Base-by-base conservation (phyloP, 441 rosid genomes). In the Monsonia emarginata region DNA sequence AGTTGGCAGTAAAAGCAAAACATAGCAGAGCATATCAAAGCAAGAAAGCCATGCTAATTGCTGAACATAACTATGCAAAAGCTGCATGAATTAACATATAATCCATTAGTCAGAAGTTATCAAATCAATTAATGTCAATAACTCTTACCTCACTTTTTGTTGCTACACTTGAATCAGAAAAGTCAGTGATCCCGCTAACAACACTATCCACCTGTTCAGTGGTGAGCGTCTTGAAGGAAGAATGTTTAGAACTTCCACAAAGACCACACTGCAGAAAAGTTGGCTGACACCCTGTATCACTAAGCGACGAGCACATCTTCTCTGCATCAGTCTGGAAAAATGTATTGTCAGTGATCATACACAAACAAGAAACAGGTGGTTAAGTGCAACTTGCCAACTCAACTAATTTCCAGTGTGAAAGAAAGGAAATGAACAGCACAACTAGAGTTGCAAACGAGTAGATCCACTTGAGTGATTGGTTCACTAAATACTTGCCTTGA, bases 251-350 rank as follows among this genome's bases (percentile, higher is more conserved):
- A 74, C 76, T 84, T 65, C 82, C 78, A 73, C 88, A 86, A 34
- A 74, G 57, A 79, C 72, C 76, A 75, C 90, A 80, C 54, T 83
- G 76, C 67, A 74, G 56, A 59, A 81, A 71, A 64, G 72, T 64
- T 56, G 63, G 40, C 19, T 62, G 78, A 76, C 80, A 71, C 1
- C 74, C 66, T 63, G 73, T 58, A 4, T 74, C 95, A 56, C 72
- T 82, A 68, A 90, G 44, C 74, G 78, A 71, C 66, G 67, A 76
- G 76, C 76, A 80, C 81, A 87, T 75, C 79, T 60, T 87, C 82
- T 80, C 86, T 28, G 91, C 91, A 65, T 93, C 89, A 71, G 18
- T 59, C 96, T 90, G 76, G 69, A 74, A 63, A 67, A 26, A 65
- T n/a, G 18, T 38, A 64, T 25, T 36, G 25, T 61, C 66, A 57